These are phyloP conservation scores for Tricholomella constricta DNA, from an alignment of 768 basidiomycete species.

Conservation along the genomic window DNA sequence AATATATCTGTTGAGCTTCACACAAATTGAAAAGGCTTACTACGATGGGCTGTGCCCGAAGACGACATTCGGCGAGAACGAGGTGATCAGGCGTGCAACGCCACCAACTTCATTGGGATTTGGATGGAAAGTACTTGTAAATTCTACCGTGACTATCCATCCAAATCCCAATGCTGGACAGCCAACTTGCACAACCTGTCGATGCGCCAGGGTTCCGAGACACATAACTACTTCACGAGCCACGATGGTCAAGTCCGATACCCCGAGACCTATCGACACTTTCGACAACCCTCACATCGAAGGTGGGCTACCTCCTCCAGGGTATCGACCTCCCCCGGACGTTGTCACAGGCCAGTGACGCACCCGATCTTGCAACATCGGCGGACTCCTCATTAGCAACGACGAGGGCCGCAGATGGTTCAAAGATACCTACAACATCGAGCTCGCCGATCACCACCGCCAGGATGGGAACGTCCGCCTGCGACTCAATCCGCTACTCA, in stretches of 20 bases:
- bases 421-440: conserved; percentile 9
- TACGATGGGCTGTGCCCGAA: no score
- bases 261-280: no score
- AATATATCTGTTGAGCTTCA: no score
- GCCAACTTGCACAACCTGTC: conserved; percentile 1
- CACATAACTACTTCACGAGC: no score
- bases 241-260: no score
- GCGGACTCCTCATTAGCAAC: conserved; percentile 18
- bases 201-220: background rate
- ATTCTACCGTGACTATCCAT: no score
- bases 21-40: no score
- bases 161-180: background rate
- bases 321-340: conserved; percentile 17
- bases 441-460: conserved; percentile 15
- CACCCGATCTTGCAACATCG: conserved; percentile 5
- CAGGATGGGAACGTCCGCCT: conserved; percentile 16
- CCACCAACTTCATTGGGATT: no score
- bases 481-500: conserved; percentile 9
- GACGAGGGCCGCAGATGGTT: conserved; percentile 22
- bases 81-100: no score
- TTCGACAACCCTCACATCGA: no score
- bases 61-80: no score
- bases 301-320: conserved; percentile 5
- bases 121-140: no score
- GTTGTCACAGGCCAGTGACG: conserved; percentile 12